phyloP scores from a whole-genome alignment of 2,329 filamentous ascomycete genomes.

The Didymella glomerata region DNA sequence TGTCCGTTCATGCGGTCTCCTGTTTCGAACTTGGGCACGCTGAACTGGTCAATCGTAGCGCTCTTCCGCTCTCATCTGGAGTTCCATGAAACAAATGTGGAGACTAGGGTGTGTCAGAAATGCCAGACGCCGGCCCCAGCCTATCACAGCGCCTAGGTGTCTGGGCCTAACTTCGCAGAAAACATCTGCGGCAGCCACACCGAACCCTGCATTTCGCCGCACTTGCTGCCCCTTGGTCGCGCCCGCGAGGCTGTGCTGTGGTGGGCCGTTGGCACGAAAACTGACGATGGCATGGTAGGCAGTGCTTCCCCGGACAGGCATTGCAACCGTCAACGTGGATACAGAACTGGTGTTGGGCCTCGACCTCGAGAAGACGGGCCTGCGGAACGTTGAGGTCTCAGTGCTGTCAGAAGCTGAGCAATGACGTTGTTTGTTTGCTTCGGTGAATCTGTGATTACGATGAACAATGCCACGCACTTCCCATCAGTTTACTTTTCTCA shows the following conservation, averaged over 20 bases:
- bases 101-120: conserved; percentile 47
- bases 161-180: conserved; percentile 31
- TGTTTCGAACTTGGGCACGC: conserved; percentile 33
- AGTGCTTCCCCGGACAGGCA: conserved; percentile 12
- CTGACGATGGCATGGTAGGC: conserved; percentile 5
- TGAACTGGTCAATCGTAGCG: conserved; percentile 37
- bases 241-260: conserved; percentile 32
- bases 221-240: conserved; percentile 24
- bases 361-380: background rate
- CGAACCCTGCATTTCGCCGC: conserved; percentile 34
- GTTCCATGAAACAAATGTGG: conserved; percentile 48
- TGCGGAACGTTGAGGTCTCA: conserved; percentile 1
- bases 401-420: conserved; percentile 10
- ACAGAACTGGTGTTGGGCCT: background rate
- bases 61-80: conserved; percentile 34
- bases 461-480: conserved; percentile 27
- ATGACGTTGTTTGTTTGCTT: conserved; percentile 18
- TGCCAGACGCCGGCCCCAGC: conserved; percentile 28
- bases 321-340: background rate
- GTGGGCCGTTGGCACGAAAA: conserved; percentile 16
- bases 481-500: conserved; percentile 15
- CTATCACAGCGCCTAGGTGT: conserved; percentile 24
- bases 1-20: conserved; percentile 30
- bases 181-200: conserved; percentile 43
- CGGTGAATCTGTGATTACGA: conserved; percentile 29